Conservation (phyloP, 2,329 filamentous ascomycete genomes). For the Fonsecaea monophora region DNA sequence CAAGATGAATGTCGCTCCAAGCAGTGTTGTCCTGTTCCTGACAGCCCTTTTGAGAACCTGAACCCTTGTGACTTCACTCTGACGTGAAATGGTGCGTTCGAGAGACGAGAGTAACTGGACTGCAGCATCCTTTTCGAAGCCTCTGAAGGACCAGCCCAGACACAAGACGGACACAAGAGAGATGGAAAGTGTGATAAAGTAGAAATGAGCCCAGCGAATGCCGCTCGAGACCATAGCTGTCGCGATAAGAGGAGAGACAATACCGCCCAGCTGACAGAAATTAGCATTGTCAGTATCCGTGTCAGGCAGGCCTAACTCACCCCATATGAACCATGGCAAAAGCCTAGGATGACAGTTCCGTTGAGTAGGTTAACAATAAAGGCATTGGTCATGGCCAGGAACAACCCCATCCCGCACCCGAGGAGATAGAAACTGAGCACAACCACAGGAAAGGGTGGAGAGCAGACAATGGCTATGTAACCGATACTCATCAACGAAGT, state of each 20-base stretch:
- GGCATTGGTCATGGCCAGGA: conserved; percentile 63
- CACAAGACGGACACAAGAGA: conserved; percentile 64
- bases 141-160: conserved; percentile 71
- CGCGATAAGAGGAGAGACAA: conserved; percentile 72
- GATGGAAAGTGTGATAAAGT: conserved; percentile 69
- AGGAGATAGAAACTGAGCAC: conserved; percentile 73
- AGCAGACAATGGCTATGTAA: conserved; percentile 69
- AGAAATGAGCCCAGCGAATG: conserved; percentile 73
- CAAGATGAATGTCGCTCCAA: conserved; percentile 83
- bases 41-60: conserved; percentile 57
- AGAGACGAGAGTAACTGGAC: conserved; percentile 52
- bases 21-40: conserved; percentile 66
- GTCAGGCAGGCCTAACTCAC: conserved; percentile 16
- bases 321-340: conserved; percentile 55
- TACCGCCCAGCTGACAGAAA: conserved; percentile 60
- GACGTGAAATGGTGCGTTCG: conserved; percentile 50
- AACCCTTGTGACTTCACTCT: conserved; percentile 43
- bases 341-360: conserved; percentile 57
- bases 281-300: conserved; percentile 13
- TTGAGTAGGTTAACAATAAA: conserved; percentile 62
- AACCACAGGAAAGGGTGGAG: conserved; percentile 73
- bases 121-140: conserved; percentile 68
- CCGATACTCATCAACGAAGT: conserved; percentile 64
- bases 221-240: conserved; percentile 72
- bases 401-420: conserved; percentile 60